Evolutionary conservation across 2,329 filamentous ascomycete genomes (phyloP).

Genomic region (Epicoccum nigrum): DNA sequence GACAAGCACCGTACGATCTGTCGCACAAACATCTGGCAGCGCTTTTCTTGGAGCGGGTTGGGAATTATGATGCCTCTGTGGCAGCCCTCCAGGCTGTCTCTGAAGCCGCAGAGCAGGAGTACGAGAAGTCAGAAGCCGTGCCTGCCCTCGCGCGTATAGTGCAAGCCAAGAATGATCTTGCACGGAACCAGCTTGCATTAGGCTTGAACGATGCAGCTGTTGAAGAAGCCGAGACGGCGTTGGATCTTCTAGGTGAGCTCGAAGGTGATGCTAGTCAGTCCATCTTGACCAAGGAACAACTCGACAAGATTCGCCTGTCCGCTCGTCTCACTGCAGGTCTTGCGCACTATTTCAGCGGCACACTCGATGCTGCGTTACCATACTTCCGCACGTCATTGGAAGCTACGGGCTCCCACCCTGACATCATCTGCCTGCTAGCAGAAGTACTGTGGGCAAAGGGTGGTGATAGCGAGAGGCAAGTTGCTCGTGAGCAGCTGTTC

Average conservation of each 20-base stretch:
- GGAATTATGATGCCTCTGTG: slow-evolving; percentile 70
- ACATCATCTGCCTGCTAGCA: slow-evolving; percentile 84
- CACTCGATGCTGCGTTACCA: slow-evolving; percentile 71
- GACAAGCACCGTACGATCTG: slow-evolving; percentile 72
- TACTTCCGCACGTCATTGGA: slow-evolving; percentile 82
- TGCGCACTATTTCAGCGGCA: slow-evolving; percentile 73
- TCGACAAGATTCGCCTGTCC: slow-evolving; percentile 76
- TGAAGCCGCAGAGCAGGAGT: slow-evolving; percentile 74
- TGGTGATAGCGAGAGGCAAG: slow-evolving; percentile 72
- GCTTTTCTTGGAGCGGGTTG: slow-evolving; percentile 80
- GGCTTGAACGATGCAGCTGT: slow-evolving; percentile 70
- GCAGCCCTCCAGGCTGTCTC: slow-evolving; percentile 70
- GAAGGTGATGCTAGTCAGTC: slow-evolving; percentile 50
- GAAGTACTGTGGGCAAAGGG: slow-evolving; percentile 94
- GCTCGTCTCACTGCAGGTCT: slow-evolving; percentile 86
- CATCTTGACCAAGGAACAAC: slow-evolving; percentile 68
- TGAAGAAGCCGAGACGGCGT: slow-evolving; percentile 79
- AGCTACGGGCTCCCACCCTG: slow-evolving; percentile 77
- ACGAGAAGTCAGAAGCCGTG: slow-evolving; percentile 80
- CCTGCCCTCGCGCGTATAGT: slow-evolving; percentile 77
- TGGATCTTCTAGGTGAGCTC: slow-evolving; percentile 78
- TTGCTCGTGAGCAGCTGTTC: slow-evolving; percentile 81
- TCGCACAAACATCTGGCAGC: slow-evolving; percentile 78
- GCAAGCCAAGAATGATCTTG: slow-evolving; percentile 83
- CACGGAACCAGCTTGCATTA: slow-evolving; percentile 78